phyloP scores from a whole-genome alignment of 1,139 yeast species.

The Yamadazyma sp. region DNA sequence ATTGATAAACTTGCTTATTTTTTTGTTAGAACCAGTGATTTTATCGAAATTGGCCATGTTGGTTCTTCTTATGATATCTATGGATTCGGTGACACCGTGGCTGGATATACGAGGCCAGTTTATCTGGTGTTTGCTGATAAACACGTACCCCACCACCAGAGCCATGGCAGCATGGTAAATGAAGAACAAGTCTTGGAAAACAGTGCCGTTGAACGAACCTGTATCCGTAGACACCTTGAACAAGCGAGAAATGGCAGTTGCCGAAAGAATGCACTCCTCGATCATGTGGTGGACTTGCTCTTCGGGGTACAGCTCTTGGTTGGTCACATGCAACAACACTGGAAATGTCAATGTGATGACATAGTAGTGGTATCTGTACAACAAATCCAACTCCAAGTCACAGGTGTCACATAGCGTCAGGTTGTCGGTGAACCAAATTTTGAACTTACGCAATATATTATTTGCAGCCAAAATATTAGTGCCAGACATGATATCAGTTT shows the following conservation, averaged over 20 bases:
- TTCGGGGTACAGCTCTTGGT: background rate
- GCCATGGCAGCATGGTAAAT: slow-evolving; percentile 11
- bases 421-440: slow-evolving; percentile 8
- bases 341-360: slow-evolving; percentile 12
- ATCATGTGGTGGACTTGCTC: background rate
- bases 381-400: slow-evolving; percentile 5
- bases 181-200: slow-evolving; percentile 11
- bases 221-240: slow-evolving; percentile 1
- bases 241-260: slow-evolving; percentile 4
- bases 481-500: slow-evolving; percentile 1
- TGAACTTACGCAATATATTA: slow-evolving; percentile 4
- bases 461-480: slow-evolving; percentile 4
- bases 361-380: slow-evolving; percentile 9
- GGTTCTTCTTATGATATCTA: slow-evolving; percentile 6
- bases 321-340: slow-evolving; percentile 5
- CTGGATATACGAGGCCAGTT: background rate
- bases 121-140: slow-evolving; percentile 1
- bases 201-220: slow-evolving; percentile 8
- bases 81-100: slow-evolving; percentile 4
- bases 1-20: slow-evolving; percentile 10
- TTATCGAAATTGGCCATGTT: slow-evolving; percentile 2
- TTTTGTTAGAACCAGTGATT: slow-evolving; percentile 10
- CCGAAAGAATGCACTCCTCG: slow-evolving; percentile 5
- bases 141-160: slow-evolving; percentile 9
- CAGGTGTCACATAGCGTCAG: too few relatives aligned